These are phyloP conservation scores for Diplodia seriata DNA, from an alignment of 2,329 filamentous ascomycete genomes.

Conservation along the genomic window DNA sequence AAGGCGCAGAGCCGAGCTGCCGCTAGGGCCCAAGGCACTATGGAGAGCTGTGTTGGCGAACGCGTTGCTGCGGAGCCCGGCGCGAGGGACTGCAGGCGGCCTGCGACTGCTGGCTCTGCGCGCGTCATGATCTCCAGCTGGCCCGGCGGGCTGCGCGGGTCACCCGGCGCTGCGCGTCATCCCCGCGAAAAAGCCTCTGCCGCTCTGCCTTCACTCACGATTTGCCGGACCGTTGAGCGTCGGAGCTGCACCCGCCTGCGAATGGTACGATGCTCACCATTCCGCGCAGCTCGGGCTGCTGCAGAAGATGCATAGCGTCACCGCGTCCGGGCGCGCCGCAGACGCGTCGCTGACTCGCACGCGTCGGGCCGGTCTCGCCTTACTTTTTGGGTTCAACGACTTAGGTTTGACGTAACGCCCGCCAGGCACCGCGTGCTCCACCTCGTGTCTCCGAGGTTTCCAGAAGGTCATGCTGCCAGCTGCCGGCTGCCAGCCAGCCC, in stretches of 20 bases:
- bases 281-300: background rate
- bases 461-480: conserved; percentile 17
- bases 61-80: conserved; percentile 25
- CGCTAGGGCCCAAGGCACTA: background rate
- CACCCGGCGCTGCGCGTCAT: conserved; percentile 3
- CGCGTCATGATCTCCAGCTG: conserved; percentile 5
- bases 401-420: conserved; percentile 21
- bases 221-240: conserved; percentile 20
- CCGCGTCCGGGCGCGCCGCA: background rate
- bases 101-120: background rate
- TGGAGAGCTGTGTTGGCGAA: conserved; percentile 11
- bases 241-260: conserved; percentile 2
- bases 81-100: background rate
- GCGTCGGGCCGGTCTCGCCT: conserved; percentile 10
- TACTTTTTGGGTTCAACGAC: background rate
- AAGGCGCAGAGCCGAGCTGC: background rate
- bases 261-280: conserved; percentile 21
- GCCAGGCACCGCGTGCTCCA: conserved; percentile 8
- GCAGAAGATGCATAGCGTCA: conserved; percentile 20
- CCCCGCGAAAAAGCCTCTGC: background rate
- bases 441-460: conserved; percentile 13
- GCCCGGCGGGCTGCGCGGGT: background rate
- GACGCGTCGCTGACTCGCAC: conserved; percentile 4
- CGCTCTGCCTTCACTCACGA: background rate
- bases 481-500: background rate